Evolutionary conservation across 2,329 filamentous ascomycete genomes (phyloP).

Genomic region (Fusarium sp.): DNA sequence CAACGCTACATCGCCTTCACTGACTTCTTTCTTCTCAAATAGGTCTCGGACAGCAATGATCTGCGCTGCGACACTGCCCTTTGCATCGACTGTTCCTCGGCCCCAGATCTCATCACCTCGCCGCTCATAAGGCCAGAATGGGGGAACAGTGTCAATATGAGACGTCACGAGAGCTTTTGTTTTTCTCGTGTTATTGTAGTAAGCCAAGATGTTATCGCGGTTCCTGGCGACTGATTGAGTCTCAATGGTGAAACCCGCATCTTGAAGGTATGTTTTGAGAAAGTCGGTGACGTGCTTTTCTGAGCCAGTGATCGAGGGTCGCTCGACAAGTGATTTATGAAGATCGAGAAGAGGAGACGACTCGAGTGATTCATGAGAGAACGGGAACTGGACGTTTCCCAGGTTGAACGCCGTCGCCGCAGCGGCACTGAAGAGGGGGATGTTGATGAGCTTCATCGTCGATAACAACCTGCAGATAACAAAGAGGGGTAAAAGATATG

Average conservation of each 20-base stretch:
- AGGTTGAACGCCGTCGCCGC: not conserved
- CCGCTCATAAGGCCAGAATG: not conserved
- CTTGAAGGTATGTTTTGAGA: not conserved
- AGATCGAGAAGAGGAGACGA: not conserved
- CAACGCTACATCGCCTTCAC: not conserved
- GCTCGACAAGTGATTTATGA: not conserved
- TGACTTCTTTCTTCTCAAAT: rapidly evolving
- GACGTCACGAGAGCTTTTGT: not conserved
- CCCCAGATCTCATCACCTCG: slow-evolving; percentile 14
- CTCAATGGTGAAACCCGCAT: not conserved
- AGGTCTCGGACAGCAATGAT: not conserved
- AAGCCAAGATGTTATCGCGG: not conserved
- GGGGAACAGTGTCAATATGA: slow-evolving; percentile 6
- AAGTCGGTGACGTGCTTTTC: not conserved
- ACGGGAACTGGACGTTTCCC: rapidly evolving
- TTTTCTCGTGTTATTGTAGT: not conserved
- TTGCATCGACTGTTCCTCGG: not conserved
- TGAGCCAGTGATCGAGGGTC: not conserved
- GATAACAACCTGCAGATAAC: not conserved
- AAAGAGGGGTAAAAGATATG: not conserved
- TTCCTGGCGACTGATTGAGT: not conserved
- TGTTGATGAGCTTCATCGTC: not conserved
- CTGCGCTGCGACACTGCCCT: not conserved
- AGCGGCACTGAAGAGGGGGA: not conserved
- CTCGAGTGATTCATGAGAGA: not conserved